Percentiles rank a stretch among this genome's conserved stretches.
Evolutionary conservation across 23 red algal genomes (phyloP).

Genomic region (Gracilaria gracilis): DNA sequence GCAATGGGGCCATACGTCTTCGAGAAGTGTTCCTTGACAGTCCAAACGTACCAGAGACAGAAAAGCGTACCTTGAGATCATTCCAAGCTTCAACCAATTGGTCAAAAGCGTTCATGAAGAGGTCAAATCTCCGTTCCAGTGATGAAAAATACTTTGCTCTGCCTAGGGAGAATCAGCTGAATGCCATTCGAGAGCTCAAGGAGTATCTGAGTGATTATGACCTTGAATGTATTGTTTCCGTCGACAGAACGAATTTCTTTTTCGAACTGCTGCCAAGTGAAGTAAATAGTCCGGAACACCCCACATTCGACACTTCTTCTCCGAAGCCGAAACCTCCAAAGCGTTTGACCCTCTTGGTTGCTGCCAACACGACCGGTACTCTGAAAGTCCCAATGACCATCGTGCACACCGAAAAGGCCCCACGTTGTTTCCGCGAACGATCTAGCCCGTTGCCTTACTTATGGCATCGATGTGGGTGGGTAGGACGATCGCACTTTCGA

Average conservation of each 20-base stretch:
- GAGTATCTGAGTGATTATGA: slow-evolving; percentile 46
- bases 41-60: slow-evolving; percentile 12
- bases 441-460: slow-evolving; percentile 51
- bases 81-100: slow-evolving; percentile 58
- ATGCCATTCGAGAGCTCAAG: slow-evolving; percentile 36
- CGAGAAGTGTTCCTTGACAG: slow-evolving; percentile 26
- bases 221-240: slow-evolving; percentile 55
- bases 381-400: slow-evolving; percentile 57
- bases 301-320: neutral
- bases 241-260: slow-evolving; percentile 41
- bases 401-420: slow-evolving; percentile 31
- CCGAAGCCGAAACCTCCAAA: slow-evolving; percentile 13
- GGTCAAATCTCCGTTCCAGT: neutral
- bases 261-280: slow-evolving; percentile 51
- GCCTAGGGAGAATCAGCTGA: slow-evolving; percentile 9
- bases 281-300: neutral
- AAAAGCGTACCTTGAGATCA: slow-evolving; percentile 7
- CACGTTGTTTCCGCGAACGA: slow-evolving; percentile 52
- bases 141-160: neutral
- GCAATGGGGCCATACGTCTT: slow-evolving; percentile 19
- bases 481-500: slow-evolving; percentile 27
- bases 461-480: slow-evolving; percentile 47
- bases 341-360: slow-evolving; percentile 30
- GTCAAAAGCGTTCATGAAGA: slow-evolving; percentile 50
- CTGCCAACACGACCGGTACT: slow-evolving; percentile 60